Evolutionary conservation across 106 monocot species (phyloP), one percentile per base, ranked within the genome.

Genomic region (Platanthera zijinensis): DNA sequence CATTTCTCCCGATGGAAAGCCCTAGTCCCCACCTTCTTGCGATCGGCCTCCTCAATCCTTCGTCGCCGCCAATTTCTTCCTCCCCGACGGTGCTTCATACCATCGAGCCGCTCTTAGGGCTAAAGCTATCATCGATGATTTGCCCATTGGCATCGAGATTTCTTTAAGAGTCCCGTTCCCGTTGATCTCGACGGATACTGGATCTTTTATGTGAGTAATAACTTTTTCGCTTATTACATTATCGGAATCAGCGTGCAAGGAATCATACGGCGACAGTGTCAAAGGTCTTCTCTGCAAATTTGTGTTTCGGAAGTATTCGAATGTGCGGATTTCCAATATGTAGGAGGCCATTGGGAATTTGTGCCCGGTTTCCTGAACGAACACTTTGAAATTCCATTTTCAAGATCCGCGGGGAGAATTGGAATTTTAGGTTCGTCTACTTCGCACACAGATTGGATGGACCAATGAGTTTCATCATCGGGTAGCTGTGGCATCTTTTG

Each of bases 401-500:
- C 76, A 63, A 51, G 62, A 67, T 78, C 57, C 5, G 71, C 18
- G 0, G 66, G 49, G 50, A 66, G 49, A 63, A 70, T 6, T n/a
- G 69, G 48, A 49, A 15, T 70, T 61, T 61, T 39, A 68, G 0
- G 72, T 4, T 8, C 61, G 22, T 76, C 47, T 11, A 25, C 45
- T 68, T 57, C 48, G 2, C 46, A 12, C 68, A 39, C 73, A n/a
- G 80, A 74, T 74, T 81, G 80, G 71, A 94, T 73, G 73, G 76
- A 84, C 94, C 97, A 99, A 11, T 75, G 6, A 30, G 82, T 77
- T 69, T 99, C 97, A 17, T 86, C 84, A 71, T 30, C 66, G 71
- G 92, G 97, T 48, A 99, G 86, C 54, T 79, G 64, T 56, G 89
- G 89, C 9, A 99, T 62, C 67, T 88, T 88, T 82, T 99, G 97